These are phyloP conservation scores for Polyporus tsugae DNA, from an alignment of 1,284 basidiomycete genomes.

Conservation along the genomic window DNA sequence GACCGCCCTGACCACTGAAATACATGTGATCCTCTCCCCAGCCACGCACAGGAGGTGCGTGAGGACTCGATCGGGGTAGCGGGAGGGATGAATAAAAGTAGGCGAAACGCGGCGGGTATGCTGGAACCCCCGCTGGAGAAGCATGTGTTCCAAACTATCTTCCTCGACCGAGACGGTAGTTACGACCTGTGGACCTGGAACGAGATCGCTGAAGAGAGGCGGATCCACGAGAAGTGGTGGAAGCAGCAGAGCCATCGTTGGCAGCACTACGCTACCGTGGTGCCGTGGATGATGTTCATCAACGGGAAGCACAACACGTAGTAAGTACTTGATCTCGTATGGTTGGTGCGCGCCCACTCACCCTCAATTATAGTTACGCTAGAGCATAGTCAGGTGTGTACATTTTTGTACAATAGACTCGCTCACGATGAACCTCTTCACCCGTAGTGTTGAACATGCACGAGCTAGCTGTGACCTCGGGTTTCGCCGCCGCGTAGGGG, in stretches of 20 bases:
- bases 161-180: conserved; percentile 60
- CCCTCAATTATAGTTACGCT: conserved; percentile 40
- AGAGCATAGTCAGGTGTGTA: conserved; percentile 49
- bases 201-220: conserved; percentile 58
- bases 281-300: conserved; percentile 69
- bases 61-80: conserved; percentile 26
- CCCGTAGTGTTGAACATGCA: conserved; percentile 56
- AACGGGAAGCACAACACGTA: conserved; percentile 59
- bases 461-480: conserved; percentile 66
- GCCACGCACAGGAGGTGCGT: conserved; percentile 30
- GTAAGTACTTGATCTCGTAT: conserved; percentile 46
- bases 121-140: conserved; percentile 45
- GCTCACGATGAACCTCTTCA: conserved; percentile 19
- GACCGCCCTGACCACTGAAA: too few species aligned
- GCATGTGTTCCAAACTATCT: conserved; percentile 75
- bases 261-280: conserved; percentile 64
- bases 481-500: conserved; percentile 65
- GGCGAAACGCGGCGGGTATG: conserved; percentile 33
- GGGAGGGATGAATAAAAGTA: conserved; percentile 35
- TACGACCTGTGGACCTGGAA: conserved; percentile 58
- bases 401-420: conserved; percentile 10
- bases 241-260: conserved; percentile 68
- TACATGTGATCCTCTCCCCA: conserved; percentile 28
- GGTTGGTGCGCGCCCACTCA: not conserved
- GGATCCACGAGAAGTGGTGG: conserved; percentile 68